Evolutionary conservation across 148 eudicot species (phyloP).

Genomic region (Mesembryanthemum crystallinum): DNA sequence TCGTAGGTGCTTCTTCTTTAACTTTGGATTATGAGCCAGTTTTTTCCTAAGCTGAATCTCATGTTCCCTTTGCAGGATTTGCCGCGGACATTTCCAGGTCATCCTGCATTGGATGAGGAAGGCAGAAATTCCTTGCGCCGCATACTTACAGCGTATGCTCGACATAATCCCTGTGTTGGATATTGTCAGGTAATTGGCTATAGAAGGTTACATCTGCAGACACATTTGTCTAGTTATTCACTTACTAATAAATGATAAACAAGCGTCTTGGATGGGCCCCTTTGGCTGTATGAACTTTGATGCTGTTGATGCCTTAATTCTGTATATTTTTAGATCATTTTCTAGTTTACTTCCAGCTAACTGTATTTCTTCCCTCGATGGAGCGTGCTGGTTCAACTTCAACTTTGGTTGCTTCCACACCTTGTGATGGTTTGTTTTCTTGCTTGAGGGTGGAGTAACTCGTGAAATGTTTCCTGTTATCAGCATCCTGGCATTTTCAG

Average conservation of each 20-base stretch:
- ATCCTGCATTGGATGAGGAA: conserved; percentile 85
- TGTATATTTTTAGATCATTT: too few relatives aligned
- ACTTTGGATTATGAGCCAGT: conserved; percentile 34
- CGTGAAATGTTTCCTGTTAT: not conserved
- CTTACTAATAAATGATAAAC: too few relatives aligned
- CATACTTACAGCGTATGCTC: conserved; percentile 85
- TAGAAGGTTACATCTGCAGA: not conserved
- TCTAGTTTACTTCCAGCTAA: too few relatives aligned
- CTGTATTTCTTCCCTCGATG: too few relatives aligned
- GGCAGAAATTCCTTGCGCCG: conserved; percentile 87
- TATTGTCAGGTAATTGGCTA: conserved; percentile 91
- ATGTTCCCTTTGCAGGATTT: conserved; percentile 69
- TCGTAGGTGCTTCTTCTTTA: too few relatives aligned
- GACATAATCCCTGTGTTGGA: conserved; percentile 89
- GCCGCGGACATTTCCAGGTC: conserved; percentile 94
- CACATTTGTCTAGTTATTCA: not conserved
- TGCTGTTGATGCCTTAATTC: too few relatives aligned
- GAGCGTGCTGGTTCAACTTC: not conserved
- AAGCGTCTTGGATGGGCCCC: too few relatives aligned
- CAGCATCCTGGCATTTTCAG: not conserved
- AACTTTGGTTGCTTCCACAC: not conserved
- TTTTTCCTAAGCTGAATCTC: too few relatives aligned
- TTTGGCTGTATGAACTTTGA: too few relatives aligned
- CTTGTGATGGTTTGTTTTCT: too few relatives aligned
- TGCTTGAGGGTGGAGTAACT: too few relatives aligned